These are phyloP conservation scores for Leishmania tropica DNA, from an alignment of 208 protist species.

Conservation along the genomic window DNA sequence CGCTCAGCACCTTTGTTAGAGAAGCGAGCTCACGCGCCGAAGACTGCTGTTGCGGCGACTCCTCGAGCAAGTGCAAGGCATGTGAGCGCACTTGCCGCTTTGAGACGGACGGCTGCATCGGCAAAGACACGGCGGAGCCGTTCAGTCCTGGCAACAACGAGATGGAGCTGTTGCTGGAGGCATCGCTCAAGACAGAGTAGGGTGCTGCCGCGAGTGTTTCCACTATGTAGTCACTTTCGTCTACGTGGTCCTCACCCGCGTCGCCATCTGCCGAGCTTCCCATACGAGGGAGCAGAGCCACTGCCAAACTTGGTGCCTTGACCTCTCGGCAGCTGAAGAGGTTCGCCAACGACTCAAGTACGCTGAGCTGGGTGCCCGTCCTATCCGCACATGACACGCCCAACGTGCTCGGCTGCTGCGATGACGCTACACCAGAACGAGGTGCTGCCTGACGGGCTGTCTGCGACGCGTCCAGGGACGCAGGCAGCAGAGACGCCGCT, in stretches of 20 bases:
- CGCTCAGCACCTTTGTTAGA: background rate
- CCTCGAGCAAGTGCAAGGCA: background rate
- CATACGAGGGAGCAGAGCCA: background rate
- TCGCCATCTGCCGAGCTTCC: background rate
- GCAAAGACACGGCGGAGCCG: too few relatives aligned
- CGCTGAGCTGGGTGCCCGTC: background rate
- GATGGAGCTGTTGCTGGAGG: background rate
- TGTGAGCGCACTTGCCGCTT: background rate
- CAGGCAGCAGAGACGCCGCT: background rate
- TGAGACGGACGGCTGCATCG: background rate
- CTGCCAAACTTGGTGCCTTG: background rate
- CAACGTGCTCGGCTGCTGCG: background rate
- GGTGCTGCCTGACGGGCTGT: background rate
- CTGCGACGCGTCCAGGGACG: background rate
- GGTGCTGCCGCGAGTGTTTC: constrained; percentile 10
- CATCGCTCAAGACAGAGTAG: constrained; percentile 9
- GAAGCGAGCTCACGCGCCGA: background rate
- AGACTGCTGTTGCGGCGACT: background rate
- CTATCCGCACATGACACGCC: background rate
- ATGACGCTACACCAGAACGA: background rate
- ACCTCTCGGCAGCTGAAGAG: constrained; percentile 6
- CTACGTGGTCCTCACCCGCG: too few relatives aligned
- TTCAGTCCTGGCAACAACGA: background rate
- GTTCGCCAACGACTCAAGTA: constrained; percentile 6
- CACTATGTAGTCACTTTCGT: constrained; percentile 9